Evolutionary conservation across 768 basidiomycete genomes (phyloP).

Genomic region (Leccinum imitatum): DNA sequence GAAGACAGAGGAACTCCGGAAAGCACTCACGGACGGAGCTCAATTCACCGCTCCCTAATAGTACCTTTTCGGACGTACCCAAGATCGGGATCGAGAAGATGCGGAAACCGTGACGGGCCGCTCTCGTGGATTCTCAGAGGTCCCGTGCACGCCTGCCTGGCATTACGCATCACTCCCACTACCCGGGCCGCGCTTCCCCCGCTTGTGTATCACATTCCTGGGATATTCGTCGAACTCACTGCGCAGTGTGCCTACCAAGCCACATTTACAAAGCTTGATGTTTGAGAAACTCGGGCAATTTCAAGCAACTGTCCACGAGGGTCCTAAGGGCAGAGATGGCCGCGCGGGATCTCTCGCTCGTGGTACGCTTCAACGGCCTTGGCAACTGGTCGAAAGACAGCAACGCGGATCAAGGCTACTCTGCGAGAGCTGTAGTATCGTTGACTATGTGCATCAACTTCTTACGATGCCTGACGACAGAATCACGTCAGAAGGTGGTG

Average conservation of each 20-base stretch:
- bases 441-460: not conserved
- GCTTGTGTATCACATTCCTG: conserved; percentile 44
- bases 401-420: too few relatives aligned
- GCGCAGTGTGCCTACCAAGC: too few relatives aligned
- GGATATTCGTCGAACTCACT: too few relatives aligned
- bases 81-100: conserved; percentile 49
- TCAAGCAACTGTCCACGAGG: too few relatives aligned
- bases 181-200: conserved; percentile 48
- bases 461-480: not conserved
- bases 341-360: too few relatives aligned
- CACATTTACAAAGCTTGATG: too few relatives aligned
- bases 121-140: conserved; percentile 48
- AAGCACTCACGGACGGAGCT: conserved; percentile 21
- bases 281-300: too few relatives aligned
- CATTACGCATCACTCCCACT: conserved; percentile 39
- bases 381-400: too few relatives aligned
- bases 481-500: not conserved
- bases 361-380: too few relatives aligned
- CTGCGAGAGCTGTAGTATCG: not conserved
- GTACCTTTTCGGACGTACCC: conserved; percentile 45
- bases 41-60: conserved; percentile 37
- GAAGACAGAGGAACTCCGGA: conserved; percentile 26
- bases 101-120: conserved; percentile 39
- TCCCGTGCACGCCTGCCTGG: conserved; percentile 49
- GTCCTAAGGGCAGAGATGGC: too few relatives aligned